Percentiles rank a stretch among this genome's conserved stretches.
Conservation (phyloP, 148 eudicot genomes). For the Camellia granthamiana region DNA sequence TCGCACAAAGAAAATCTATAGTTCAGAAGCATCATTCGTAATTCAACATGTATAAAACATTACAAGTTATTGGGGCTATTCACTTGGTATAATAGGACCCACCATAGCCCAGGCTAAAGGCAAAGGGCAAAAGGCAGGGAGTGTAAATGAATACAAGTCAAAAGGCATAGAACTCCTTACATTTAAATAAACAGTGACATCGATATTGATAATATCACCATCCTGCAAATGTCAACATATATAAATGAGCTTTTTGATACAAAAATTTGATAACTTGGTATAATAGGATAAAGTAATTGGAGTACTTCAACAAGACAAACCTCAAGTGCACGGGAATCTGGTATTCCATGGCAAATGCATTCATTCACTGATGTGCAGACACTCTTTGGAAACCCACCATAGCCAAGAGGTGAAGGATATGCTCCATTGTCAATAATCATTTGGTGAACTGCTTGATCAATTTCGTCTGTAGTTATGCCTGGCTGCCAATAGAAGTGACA, state of each 20-base stretch:
- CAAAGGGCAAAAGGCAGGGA: background rate
- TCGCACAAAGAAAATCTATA: background rate
- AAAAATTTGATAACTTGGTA: background rate
- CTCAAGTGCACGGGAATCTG: conserved; percentile 95
- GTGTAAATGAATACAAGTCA: background rate
- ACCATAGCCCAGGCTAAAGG: too few species aligned
- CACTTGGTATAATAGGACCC: too few species aligned
- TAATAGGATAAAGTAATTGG: conserved; percentile 2
- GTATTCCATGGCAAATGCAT: conserved; percentile 99
- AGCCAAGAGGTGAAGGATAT: conserved; percentile 98
- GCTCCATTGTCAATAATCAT: conserved; percentile 97
- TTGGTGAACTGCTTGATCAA: conserved; percentile 98
- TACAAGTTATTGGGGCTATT: background rate
- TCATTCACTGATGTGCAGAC: conserved; percentile 99
- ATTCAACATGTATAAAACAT: background rate
- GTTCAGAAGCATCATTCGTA: background rate
- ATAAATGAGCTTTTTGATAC: background rate
- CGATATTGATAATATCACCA: conserved; percentile 91
- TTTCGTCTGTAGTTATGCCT: conserved; percentile 89
- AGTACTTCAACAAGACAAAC: conserved; percentile 34
- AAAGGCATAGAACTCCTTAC: conserved; percentile 44
- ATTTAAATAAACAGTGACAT: conserved; percentile 87
- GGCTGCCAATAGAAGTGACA: conserved; percentile 64
- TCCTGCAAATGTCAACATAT: conserved; percentile 56
- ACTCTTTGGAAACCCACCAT: conserved; percentile 98